A percentile compares a stretch with the other conserved stretches of the same genome.
These are phyloP conservation scores for Paecilomyces dactylethromorphus DNA, from an alignment of 2,329 filamentous ascomycete species.

Conservation along the genomic window DNA sequence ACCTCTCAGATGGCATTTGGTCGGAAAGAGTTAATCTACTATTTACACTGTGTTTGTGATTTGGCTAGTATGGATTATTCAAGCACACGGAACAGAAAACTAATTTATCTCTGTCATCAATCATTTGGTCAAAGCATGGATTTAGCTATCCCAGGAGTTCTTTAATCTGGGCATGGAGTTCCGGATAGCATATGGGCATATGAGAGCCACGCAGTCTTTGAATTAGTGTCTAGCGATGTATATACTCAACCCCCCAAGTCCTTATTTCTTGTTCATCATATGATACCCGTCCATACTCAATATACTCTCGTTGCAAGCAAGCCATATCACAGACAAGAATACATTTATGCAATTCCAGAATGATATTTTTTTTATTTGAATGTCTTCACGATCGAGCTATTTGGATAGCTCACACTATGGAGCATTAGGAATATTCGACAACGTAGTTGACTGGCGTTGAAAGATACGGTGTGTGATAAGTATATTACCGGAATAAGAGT, in stretches of 20 bases:
- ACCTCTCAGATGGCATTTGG: background rate
- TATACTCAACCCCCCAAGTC: background rate
- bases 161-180: background rate
- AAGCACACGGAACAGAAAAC: background rate
- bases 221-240: background rate
- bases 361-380: too few relatives aligned
- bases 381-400: background rate
- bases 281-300: background rate
- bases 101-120: background rate
- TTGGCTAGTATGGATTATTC: background rate
- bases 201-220: background rate
- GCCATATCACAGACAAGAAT: too few relatives aligned
- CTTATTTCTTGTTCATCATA: background rate
- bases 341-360: too few relatives aligned
- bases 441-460: background rate
- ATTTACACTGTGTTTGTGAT: background rate
- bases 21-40: background rate
- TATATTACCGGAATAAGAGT: background rate
- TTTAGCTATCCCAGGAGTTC: background rate
- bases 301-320: background rate
- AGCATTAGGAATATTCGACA: background rate
- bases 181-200: background rate
- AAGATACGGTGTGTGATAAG: background rate
- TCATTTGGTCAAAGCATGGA: background rate
- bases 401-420: background rate